A percentile compares a stretch with the other conserved stretches of the same genome.
Evolutionary conservation across 305 asterid species (phyloP).

Genomic region (Solanum aculeatissimum): DNA sequence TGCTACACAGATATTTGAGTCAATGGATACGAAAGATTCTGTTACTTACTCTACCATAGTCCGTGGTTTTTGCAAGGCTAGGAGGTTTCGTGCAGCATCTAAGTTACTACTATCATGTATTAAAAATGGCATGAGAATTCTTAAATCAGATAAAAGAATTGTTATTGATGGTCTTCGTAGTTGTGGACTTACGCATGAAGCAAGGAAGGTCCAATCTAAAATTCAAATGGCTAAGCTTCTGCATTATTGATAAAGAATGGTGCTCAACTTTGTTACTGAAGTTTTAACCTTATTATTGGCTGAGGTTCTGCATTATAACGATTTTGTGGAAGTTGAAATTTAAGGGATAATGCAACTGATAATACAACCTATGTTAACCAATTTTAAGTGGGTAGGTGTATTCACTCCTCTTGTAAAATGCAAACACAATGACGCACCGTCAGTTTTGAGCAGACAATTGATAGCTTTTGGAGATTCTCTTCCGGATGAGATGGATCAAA

Average conservation of each 20-base stretch:
- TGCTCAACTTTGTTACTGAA: not conserved
- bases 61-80: constrained; percentile 55
- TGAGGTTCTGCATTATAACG: not conserved
- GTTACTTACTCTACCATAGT: constrained; percentile 68
- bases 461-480: not conserved
- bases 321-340: not conserved
- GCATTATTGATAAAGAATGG: constrained; percentile 14
- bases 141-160: constrained; percentile 42
- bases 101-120: constrained; percentile 50
- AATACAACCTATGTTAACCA: not conserved
- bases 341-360: not conserved
- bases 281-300: not conserved
- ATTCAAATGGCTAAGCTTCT: constrained; percentile 17
- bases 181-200: constrained; percentile 24
- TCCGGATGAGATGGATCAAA: not conserved
- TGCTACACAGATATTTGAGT: constrained; percentile 45
- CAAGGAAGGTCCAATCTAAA: constrained; percentile 12
- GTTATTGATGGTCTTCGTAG: constrained; percentile 45
- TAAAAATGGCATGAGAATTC: constrained; percentile 38
- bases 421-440: not conserved
- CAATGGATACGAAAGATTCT: constrained; percentile 55
- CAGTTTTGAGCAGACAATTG: not conserved
- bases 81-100: constrained; percentile 58
- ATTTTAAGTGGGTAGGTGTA: not conserved
- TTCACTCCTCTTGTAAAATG: not conserved